These are phyloP conservation scores for Aphanomyces stellatus DNA, from an alignment of 352 stramenopile species.

Conservation along the genomic window DNA sequence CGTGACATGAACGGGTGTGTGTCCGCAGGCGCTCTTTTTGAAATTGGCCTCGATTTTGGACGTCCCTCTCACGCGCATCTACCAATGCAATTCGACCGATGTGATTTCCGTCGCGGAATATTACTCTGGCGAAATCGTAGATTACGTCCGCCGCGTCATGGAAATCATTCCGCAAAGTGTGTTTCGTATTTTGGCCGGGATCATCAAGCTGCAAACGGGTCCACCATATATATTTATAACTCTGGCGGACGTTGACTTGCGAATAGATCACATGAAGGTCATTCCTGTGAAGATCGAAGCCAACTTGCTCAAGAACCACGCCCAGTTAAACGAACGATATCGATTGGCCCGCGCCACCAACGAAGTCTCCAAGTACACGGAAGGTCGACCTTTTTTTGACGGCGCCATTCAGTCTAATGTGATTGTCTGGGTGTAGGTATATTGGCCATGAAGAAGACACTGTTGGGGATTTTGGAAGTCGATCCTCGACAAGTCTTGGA, in stretches of 20 bases:
- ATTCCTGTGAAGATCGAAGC: constrained; percentile 92
- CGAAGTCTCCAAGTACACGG: constrained; percentile 93
- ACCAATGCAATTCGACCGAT: constrained; percentile 88
- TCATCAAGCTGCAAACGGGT: constrained; percentile 87
- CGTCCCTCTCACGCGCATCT: constrained; percentile 88
- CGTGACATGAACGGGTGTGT: background rate
- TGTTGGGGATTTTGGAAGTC: constrained; percentile 92
- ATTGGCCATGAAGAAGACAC: constrained; percentile 90
- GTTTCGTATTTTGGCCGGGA: constrained; percentile 90
- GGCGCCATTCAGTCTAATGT: background rate
- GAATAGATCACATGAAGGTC: constrained; percentile 75
- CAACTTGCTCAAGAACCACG: constrained; percentile 86
- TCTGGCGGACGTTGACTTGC: background rate
- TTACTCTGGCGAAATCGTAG: constrained; percentile 90
- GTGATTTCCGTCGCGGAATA: constrained; percentile 89
- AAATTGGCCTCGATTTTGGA: constrained; percentile 94
- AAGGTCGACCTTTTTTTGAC: constrained; percentile 42
- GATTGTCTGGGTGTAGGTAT: constrained; percentile 39
- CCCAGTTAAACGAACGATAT: constrained; percentile 89
- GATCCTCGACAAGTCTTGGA: constrained; percentile 90
- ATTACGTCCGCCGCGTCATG: constrained; percentile 92
- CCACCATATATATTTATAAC: background rate
- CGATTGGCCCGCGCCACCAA: constrained; percentile 89
- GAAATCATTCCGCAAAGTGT: constrained; percentile 92
- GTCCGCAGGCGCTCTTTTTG: constrained; percentile 77